Evolutionary conservation across 306 rosid species (phyloP), one percentile per base, ranked within the genome.

Genomic region (Cicer yamashitae): DNA sequence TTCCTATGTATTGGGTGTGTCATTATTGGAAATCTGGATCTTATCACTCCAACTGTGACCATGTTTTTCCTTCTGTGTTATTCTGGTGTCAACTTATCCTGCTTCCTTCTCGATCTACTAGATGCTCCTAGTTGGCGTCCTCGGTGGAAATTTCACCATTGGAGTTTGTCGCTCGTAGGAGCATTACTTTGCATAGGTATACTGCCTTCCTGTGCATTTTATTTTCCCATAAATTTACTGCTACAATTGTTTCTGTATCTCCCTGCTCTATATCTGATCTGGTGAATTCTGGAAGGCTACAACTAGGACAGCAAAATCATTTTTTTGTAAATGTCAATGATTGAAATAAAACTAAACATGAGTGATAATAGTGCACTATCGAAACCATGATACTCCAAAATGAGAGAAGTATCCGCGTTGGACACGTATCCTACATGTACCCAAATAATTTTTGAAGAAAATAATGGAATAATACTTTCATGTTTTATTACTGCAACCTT

Each of bases 91-190:
- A 96, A 96, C 88, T 81, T 96, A 85, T 96, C 99, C 57, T 96
- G 99, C 93, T 96, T 96, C 91, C 99, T 96, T 87, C 90, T 96
- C 70, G 99, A 96, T 88, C 96, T 96, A 63, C 94, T 96, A 37
- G 98, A 96, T 77, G 99, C 99, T 79, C 99, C 99, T 85, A 96
- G 99, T 84, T 96, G 99, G 99, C 99, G 99, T 73, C 99, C 99
- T 77, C 91, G 99, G 74, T 96, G 99, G 99, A 83, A 86, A 84
- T 89, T 96, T 85, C 99, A 96, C 86, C 99, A 96, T 76, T 96
- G 99, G 99, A 92, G 98, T 85, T 76, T 92, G 61, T 96, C 99
- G 53, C 97, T 96, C 88, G 68, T 96, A 64, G 99, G 99, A 75
- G 99, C 99, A 67, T 78, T 86, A 61, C 96, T 96, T 82, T 96